Conservation (phyloP, 768 basidiomycete genomes). For the Podaxis sp. region DNA sequence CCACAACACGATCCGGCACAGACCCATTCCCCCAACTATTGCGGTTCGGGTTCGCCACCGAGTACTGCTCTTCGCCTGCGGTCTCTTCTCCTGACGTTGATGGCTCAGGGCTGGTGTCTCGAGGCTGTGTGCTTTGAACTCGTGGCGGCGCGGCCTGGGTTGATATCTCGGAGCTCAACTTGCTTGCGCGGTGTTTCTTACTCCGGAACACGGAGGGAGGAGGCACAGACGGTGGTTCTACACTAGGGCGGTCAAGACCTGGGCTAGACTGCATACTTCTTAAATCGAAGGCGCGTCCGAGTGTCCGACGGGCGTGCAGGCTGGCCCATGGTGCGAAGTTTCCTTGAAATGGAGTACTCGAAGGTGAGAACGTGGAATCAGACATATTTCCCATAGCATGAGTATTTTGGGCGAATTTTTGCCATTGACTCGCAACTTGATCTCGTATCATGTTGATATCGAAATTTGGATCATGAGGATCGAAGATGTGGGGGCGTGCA, state of each 20-base stretch:
- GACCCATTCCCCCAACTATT: slow-evolving; percentile 27
- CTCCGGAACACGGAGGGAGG: slow-evolving; percentile 42
- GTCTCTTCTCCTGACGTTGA: slow-evolving; percentile 77
- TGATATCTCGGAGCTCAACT: slow-evolving; percentile 22
- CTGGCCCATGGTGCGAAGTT: slow-evolving; percentile 73
- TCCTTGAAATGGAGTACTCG: slow-evolving; percentile 67
- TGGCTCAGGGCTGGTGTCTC: slow-evolving; percentile 76
- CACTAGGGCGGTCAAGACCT: slow-evolving; percentile 30
- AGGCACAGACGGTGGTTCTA: slow-evolving; percentile 58
- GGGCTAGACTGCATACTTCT: slow-evolving; percentile 71
- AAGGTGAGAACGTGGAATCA: slow-evolving; percentile 76
- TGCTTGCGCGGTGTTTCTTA: slow-evolving; percentile 23
- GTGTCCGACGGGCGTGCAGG: slow-evolving; percentile 50
- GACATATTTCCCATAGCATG: slow-evolving; percentile 48
- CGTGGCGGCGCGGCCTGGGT: slow-evolving; percentile 53
- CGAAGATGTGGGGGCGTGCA: slow-evolving; percentile 27
- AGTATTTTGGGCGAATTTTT: slow-evolving; percentile 72
- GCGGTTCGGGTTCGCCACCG: not conserved
- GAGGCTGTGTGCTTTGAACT: slow-evolving; percentile 78
- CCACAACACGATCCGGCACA: slow-evolving; percentile 14
- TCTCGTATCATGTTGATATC: slow-evolving; percentile 53
- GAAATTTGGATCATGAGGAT: slow-evolving; percentile 23
- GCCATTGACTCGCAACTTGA: slow-evolving; percentile 73
- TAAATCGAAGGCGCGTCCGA: slow-evolving; percentile 39
- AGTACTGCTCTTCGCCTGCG: slow-evolving; percentile 48